Evolutionary conservation across 2,329 filamentous ascomycete genomes (phyloP).

Genomic region (Fusarium poae): DNA sequence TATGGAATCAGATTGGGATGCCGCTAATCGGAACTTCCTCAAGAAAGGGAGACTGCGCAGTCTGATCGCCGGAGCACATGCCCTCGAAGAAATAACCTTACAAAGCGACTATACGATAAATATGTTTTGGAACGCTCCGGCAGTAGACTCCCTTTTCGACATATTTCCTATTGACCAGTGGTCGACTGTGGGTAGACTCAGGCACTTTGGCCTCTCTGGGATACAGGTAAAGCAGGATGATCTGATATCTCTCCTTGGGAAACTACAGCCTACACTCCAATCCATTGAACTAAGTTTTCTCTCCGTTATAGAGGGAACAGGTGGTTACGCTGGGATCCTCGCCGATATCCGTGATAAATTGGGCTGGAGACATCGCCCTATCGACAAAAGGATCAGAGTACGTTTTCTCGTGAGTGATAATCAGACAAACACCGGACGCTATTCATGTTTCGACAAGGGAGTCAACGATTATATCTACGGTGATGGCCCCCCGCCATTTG

Average conservation of each 20-base stretch:
- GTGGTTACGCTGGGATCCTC: not conserved
- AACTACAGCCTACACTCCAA: not conserved
- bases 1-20: not conserved
- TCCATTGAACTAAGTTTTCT: constrained; percentile 1
- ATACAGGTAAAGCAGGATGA: constrained; percentile 1
- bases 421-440: not conserved
- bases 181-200: not conserved
- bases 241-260: not conserved
- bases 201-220: constrained; percentile 4
- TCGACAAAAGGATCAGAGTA: not conserved
- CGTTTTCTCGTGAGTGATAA: not conserved
- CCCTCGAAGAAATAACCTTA: not conserved
- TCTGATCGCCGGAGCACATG: not conserved
- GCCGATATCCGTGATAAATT: not conserved
- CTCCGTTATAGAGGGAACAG: not conserved
- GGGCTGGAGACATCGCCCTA: not conserved
- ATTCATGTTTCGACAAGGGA: constrained; percentile 9
- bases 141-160: not conserved
- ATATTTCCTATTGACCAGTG: constrained; percentile 1
- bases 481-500: not conserved
- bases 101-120: not conserved
- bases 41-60: not conserved
- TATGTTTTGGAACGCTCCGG: not conserved
- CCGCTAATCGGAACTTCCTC: not conserved
- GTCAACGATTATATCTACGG: constrained; percentile 20